phyloP scores from a whole-genome alignment of 768 basidiomycete genomes.

The Tricholoma matsutake region DNA sequence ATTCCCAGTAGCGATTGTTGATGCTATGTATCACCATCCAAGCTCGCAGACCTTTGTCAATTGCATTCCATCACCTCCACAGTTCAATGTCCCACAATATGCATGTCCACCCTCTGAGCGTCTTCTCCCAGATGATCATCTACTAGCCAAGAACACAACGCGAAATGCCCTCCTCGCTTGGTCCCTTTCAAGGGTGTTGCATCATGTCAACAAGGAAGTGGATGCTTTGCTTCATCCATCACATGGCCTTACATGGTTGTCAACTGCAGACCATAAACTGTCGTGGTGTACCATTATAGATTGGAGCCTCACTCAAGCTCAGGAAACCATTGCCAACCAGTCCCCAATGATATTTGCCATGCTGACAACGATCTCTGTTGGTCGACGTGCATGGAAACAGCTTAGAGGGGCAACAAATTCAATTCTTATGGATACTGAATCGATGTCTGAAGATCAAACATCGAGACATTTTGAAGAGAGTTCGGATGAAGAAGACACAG shows the following conservation, averaged over 20 bases:
- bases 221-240: not conserved
- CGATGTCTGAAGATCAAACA: not conserved
- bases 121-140: not conserved
- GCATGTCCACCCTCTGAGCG: not conserved
- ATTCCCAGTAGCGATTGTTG: not conserved
- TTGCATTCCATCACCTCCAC: not conserved
- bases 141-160: not conserved
- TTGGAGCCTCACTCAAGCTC: not conserved
- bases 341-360: not conserved
- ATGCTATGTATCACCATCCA: slow-evolving; percentile 3
- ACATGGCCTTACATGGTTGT: not conserved
- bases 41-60: too few relatives aligned
- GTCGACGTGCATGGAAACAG: not conserved
- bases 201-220: not conserved
- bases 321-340: not conserved
- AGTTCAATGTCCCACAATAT: not conserved
- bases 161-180: not conserved
- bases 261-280: not conserved
- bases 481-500: not conserved
- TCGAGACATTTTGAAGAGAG: not conserved
- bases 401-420: not conserved
- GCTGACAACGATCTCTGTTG: not conserved
- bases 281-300: not conserved
- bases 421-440: not conserved
- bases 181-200: not conserved